A percentile compares a stretch with the other conserved stretches of the same genome.
Evolutionary conservation across 2,329 filamentous ascomycete species (phyloP).

Genomic region (Coniella vitis): DNA sequence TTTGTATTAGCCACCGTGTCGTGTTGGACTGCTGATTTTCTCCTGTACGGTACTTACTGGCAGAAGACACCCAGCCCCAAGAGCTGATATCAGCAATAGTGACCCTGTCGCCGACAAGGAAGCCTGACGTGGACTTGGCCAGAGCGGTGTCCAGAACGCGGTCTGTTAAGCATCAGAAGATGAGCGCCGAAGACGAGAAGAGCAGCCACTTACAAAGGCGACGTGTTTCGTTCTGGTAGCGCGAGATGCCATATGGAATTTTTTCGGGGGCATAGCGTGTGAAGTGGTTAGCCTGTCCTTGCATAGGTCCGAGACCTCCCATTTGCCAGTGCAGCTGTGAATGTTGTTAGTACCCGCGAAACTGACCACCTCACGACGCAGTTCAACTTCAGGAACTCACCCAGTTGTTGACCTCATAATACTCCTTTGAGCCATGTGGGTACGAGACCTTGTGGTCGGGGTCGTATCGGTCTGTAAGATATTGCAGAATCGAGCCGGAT

Average conservation of each 20-base stretch:
- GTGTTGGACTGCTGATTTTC: too few relatives aligned
- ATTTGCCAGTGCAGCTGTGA: slow-evolving; percentile 65
- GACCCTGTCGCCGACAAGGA: slow-evolving; percentile 59
- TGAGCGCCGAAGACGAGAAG: neutral
- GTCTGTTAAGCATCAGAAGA: slow-evolving; percentile 38
- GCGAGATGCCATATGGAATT: slow-evolving; percentile 75
- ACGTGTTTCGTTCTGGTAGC: slow-evolving; percentile 78
- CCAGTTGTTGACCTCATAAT: slow-evolving; percentile 74
- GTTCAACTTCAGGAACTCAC: slow-evolving; percentile 30
- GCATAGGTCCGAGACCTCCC: slow-evolving; percentile 77
- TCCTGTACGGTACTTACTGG: slow-evolving; percentile 31
- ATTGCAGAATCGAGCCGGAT: slow-evolving; percentile 72
- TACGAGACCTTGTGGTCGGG: slow-evolving; percentile 72
- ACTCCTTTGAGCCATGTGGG: slow-evolving; percentile 62
- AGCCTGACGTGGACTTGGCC: slow-evolving; percentile 45
- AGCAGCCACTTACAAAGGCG: slow-evolving; percentile 40
- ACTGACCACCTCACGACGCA: too few relatives aligned
- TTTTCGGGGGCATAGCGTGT: slow-evolving; percentile 72
- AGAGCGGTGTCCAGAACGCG: slow-evolving; percentile 69
- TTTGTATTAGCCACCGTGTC: too few relatives aligned
- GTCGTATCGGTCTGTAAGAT: slow-evolving; percentile 73
- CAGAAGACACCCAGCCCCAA: slow-evolving; percentile 67
- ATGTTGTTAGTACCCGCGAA: neutral
- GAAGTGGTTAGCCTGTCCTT: slow-evolving; percentile 78
- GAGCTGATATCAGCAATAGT: slow-evolving; percentile 75